Evolutionary conservation across 2,329 filamentous ascomycete genomes (phyloP).

Genomic region (Colletotrichum magnum): DNA sequence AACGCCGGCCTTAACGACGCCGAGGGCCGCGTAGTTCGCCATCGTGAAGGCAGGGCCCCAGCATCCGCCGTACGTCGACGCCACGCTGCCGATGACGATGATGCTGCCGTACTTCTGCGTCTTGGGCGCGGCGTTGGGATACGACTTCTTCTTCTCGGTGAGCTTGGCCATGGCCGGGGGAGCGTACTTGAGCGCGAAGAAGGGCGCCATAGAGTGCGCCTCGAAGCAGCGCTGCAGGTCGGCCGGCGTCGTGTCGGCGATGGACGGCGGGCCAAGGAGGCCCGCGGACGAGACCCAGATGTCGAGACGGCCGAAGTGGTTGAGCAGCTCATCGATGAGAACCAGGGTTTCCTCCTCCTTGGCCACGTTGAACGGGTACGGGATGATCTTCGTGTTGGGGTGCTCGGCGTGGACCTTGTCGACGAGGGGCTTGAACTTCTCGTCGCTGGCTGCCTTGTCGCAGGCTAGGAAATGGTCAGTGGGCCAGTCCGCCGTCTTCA

Average conservation of each 20-base stretch:
- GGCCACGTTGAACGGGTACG: slow-evolving; percentile 71
- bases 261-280: slow-evolving; percentile 69
- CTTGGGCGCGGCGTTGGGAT: slow-evolving; percentile 74
- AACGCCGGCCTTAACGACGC: slow-evolving; percentile 72
- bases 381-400: slow-evolving; percentile 73
- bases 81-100: slow-evolving; percentile 72
- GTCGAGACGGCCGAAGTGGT: slow-evolving; percentile 71
- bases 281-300: slow-evolving; percentile 73
- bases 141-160: slow-evolving; percentile 65
- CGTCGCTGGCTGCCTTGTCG: slow-evolving; percentile 57
- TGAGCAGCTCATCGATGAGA: slow-evolving; percentile 75
- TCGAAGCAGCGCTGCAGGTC: slow-evolving; percentile 72
- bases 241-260: slow-evolving; percentile 68
- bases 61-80: slow-evolving; percentile 69
- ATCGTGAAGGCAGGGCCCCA: slow-evolving; percentile 75
- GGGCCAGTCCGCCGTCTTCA: background rate
- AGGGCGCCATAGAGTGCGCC: slow-evolving; percentile 72
- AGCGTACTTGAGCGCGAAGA: slow-evolving; percentile 76
- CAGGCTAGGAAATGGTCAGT: slow-evolving; percentile 56
- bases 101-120: slow-evolving; percentile 73
- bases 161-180: slow-evolving; percentile 75
- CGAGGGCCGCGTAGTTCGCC: slow-evolving; percentile 71
- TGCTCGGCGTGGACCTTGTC: slow-evolving; percentile 56
- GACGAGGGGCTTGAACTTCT: slow-evolving; percentile 56
- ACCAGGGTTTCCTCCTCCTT: slow-evolving; percentile 72